Conservation (phyloP, 2,329 filamentous ascomycete species). For the Tolypocladium ophioglossoides region DNA sequence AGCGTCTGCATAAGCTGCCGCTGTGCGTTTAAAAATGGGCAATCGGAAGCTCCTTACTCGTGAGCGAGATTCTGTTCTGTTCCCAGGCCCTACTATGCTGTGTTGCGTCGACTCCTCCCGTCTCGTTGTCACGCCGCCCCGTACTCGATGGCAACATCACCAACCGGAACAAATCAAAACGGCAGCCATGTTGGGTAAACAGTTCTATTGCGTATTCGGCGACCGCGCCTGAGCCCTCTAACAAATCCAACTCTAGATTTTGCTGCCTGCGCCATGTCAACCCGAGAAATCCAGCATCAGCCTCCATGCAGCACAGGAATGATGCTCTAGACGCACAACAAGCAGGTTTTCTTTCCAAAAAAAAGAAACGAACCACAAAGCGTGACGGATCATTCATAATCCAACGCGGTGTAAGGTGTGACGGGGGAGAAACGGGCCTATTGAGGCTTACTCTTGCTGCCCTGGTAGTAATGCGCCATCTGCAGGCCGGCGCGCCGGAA, state of each 20-base stretch:
- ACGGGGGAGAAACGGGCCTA: conserved; percentile 7
- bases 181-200: too few relatives aligned
- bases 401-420: background rate
- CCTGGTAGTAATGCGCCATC: conserved; percentile 92
- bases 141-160: background rate
- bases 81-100: background rate
- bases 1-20: background rate
- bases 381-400: background rate
- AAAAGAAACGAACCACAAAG: background rate
- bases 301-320: background rate
- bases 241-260: conserved; percentile 13
- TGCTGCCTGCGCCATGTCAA: conserved; percentile 17
- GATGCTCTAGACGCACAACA: background rate
- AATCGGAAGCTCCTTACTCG: background rate
- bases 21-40: background rate
- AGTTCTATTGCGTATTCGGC: background rate
- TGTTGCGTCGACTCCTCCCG: background rate
- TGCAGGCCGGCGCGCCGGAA: conserved; percentile 86
- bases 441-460: conserved; percentile 34
- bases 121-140: background rate
- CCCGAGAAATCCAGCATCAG: background rate
- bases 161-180: background rate
- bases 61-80: background rate
- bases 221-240: background rate
- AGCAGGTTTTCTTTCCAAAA: background rate